Percentiles rank a stretch among this genome's conserved stretches.
These are phyloP conservation scores for Leccinum pachyderme DNA, from an alignment of 1,284 basidiomycete genomes.

Conservation along the genomic window DNA sequence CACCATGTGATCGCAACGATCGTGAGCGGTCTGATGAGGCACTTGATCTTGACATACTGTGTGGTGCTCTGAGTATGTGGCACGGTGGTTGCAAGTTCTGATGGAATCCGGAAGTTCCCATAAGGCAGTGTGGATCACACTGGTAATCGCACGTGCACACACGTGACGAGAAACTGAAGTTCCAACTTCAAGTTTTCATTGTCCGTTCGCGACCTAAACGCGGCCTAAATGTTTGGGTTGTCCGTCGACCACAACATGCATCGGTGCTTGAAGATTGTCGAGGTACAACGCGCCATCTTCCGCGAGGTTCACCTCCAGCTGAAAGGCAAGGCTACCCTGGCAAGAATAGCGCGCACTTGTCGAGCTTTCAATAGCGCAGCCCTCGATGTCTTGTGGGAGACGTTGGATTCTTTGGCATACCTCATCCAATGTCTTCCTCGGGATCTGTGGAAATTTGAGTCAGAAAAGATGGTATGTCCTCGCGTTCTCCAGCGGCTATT, in stretches of 20 bases:
- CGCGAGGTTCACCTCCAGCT: conserved; percentile 7
- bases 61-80: no score
- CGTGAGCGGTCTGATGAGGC: no score
- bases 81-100: no score
- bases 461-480: conserved; percentile 16
- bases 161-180: no score
- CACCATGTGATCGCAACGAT: no score
- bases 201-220: no score
- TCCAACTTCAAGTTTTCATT: no score
- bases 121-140: no score
- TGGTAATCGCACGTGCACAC: no score
- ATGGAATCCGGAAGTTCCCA: no score
- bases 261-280: conserved; percentile 24
- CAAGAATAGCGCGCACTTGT: conserved; percentile 29
- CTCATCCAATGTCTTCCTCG: conserved; percentile 27
- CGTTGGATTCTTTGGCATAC: conserved; percentile 18
- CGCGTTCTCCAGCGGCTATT: background rate
- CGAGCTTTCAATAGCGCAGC: conserved; percentile 20
- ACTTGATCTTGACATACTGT: no score
- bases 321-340: conserved; percentile 11
- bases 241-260: conserved; percentile 16
- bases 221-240: background rate
- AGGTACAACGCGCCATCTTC: conserved; percentile 27
- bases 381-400: conserved; percentile 27
- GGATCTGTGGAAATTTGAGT: conserved; percentile 26